Percentiles rank a stretch among this genome's conserved stretches.
Conservation (phyloP, 2,329 filamentous ascomycete genomes). For the Monosporascus sp. region DNA sequence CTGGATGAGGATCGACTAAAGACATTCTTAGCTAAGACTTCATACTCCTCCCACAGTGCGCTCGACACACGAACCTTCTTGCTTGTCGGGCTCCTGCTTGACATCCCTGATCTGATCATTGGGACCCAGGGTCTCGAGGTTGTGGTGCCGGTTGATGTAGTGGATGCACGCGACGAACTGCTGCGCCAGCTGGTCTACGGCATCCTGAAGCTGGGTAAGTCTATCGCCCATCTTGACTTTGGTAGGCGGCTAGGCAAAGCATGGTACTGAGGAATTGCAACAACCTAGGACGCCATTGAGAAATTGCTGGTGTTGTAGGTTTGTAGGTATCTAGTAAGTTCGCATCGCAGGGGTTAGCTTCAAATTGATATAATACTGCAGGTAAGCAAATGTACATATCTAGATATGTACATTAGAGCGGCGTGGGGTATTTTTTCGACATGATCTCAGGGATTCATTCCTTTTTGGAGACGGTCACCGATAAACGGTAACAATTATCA, state of each 20-base stretch:
- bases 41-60: neutral
- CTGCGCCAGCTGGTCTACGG: conserved; percentile 70
- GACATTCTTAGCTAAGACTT: conserved; percentile 5
- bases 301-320: neutral
- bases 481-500: no score
- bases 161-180: conserved; percentile 65
- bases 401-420: no score
- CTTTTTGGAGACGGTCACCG: no score
- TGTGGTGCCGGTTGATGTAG: conserved; percentile 65
- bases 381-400: no score
- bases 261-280: neutral
- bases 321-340: no score
- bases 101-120: conserved; percentile 56
- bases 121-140: conserved; percentile 54
- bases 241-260: neutral
- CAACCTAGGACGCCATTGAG: neutral
- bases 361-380: no score
- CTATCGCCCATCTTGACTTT: conserved; percentile 59
- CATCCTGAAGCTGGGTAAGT: conserved; percentile 79
- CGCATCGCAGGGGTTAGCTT: no score
- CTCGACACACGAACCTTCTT: conserved; percentile 40
- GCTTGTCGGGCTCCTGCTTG: conserved; percentile 48
- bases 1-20: conserved; percentile 55
- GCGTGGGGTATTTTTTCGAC: no score
- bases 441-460: no score